Evolutionary conservation across 1,284 basidiomycete species (phyloP).

Genomic region (Leccinum pachyderme): DNA sequence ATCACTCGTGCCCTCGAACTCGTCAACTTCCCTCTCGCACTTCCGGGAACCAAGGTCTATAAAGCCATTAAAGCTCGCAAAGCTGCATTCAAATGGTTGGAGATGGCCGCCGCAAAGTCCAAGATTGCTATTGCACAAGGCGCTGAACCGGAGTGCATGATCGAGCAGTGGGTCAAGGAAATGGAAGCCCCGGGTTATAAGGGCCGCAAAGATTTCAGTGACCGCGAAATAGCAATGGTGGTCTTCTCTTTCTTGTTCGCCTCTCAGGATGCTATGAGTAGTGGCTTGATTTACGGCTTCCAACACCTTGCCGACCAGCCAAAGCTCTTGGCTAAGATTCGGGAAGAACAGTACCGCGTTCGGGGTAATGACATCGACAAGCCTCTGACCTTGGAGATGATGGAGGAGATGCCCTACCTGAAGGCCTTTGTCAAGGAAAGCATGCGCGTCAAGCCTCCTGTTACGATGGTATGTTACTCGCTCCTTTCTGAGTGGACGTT

Average conservation of each 20-base stretch:
- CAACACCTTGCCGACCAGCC: constrained; percentile 95
- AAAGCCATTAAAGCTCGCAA: constrained; percentile 94
- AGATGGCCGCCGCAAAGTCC: constrained; percentile 74
- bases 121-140: constrained; percentile 86
- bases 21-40: constrained; percentile 97
- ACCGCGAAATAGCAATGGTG: constrained; percentile 96
- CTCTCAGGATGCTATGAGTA: constrained; percentile 97
- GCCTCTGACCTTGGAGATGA: constrained; percentile 84
- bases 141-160: constrained; percentile 82
- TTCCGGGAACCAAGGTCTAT: constrained; percentile 96
- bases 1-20: constrained; percentile 95
- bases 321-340: constrained; percentile 84
- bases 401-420: constrained; percentile 94
- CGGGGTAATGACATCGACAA: constrained; percentile 78
- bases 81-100: constrained; percentile 81
- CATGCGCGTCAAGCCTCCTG: constrained; percentile 87
- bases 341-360: constrained; percentile 87
- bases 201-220: constrained; percentile 84
- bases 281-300: constrained; percentile 90
- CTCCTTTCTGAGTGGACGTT: neutral
- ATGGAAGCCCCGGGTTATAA: constrained; percentile 73
- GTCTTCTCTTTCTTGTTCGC: constrained; percentile 97
- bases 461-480: constrained; percentile 73
- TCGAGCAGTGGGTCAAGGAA: constrained; percentile 89
- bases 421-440: constrained; percentile 92